Evolutionary conservation across 2,329 filamentous ascomycete species (phyloP), one percentile per base, ranked within the genome.

Genomic region (Ceratocystis huliohia): DNA sequence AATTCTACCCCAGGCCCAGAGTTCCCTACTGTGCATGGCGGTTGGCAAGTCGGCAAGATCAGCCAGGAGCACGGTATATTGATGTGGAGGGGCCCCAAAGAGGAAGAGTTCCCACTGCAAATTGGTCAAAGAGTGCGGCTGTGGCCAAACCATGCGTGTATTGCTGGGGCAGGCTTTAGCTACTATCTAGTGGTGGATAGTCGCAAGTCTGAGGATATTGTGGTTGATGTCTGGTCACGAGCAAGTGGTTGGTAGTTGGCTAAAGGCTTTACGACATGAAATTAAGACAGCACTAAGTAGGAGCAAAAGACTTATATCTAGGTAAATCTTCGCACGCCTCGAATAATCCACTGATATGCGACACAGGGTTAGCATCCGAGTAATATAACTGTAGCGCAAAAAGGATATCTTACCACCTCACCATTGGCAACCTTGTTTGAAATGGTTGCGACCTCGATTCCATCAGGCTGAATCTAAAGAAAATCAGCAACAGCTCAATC

Each of bases 141-240:
- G 6, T 92, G 87, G 84, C 88, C 89, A 0, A 93, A 93, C 71
- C 89, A 94, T 76, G 84, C 88, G 45, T 94, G 89, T 73, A 87
- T 93, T 70, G 83, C 88, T 1, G 86, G 87, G 0, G 85, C 85
- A 0, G 82, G 83, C 33, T 89, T 86, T 75, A 84, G 81, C 1
- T 89, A 84, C 80, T 94, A 91, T 75, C 76, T 91, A 22, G 77
- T 93, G 44, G 84, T 92, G 1, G 88, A 93, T 74, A 78, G 81
- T 63, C 75, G 74, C 17, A 75, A 78, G 64, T 80, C 79, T 0
- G 77, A 78, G 25, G 80, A 83, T 70, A 80, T 83, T 70, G 80
- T 89, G 68, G 78, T 89, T n/a, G 89, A 93, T 78, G 81, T 92
- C 25, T 93, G 88, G 88, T 77, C 82, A 17, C 78, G 87, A 69